These are phyloP conservation scores for Galerina marginata DNA, from an alignment of 768 basidiomycete species.

Conservation along the genomic window DNA sequence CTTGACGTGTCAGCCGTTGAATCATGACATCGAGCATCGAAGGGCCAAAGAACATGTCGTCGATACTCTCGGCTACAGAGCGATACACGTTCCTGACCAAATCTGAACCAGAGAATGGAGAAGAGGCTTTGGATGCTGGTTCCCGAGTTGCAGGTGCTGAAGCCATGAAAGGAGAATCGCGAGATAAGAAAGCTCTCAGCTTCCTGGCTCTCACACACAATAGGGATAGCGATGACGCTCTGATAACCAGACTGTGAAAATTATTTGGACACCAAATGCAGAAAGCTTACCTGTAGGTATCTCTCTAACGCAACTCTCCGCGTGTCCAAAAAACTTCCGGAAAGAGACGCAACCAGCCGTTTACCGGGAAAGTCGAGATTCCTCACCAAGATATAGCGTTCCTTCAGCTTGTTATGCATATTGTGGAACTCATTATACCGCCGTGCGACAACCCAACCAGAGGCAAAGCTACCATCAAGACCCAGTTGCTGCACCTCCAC, in stretches of 20 bases:
- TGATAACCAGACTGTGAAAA: constrained; percentile 31
- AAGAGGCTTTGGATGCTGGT: constrained; percentile 43
- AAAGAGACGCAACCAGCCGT: constrained; percentile 86
- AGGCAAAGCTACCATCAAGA: constrained; percentile 76
- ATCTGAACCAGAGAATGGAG: constrained; percentile 68
- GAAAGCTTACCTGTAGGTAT: constrained; percentile 79
- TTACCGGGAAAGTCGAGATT: constrained; percentile 92
- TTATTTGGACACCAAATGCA: not conserved
- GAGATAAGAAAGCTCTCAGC: constrained; percentile 85
- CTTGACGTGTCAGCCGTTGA: constrained; percentile 86
- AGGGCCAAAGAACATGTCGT: constrained; percentile 96
- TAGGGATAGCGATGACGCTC: constrained; percentile 75
- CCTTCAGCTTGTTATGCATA: constrained; percentile 86
- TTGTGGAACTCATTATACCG: constrained; percentile 95
- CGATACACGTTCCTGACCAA: constrained; percentile 89
- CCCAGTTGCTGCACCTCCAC: constrained; percentile 90
- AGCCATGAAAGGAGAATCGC: constrained; percentile 80
- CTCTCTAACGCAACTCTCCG: constrained; percentile 82
- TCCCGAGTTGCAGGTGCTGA: constrained; percentile 47
- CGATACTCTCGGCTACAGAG: constrained; percentile 92
- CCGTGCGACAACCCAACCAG: constrained; percentile 92
- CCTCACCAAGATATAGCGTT: constrained; percentile 69
- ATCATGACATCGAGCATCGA: constrained; percentile 97
- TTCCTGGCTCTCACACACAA: constrained; percentile 82
- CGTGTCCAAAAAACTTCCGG: constrained; percentile 86